Evolutionary conservation across 495 filamentous ascomycete species (phyloP).

Genomic region (Acidomyces sp.): DNA sequence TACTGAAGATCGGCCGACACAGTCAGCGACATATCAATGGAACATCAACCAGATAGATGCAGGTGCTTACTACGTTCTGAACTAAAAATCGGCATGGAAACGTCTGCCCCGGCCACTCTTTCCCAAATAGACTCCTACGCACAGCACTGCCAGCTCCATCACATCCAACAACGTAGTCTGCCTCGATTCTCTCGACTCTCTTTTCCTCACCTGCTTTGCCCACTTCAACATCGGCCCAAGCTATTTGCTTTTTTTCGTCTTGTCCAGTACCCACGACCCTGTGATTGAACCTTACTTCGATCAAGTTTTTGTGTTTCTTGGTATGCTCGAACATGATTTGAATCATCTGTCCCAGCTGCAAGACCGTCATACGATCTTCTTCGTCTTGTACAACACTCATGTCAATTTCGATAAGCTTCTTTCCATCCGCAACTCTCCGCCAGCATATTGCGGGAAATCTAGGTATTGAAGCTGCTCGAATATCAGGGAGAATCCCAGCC

Average conservation of each 20-base stretch:
- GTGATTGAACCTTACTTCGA: slow-evolving; percentile 17
- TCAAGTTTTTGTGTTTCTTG: slow-evolving; percentile 7
- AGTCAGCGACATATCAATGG: too few relatives aligned
- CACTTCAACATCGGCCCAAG: slow-evolving; percentile 17
- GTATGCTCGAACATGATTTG: slow-evolving; percentile 19
- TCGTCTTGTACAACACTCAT: slow-evolving; percentile 13
- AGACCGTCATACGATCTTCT: slow-evolving; percentile 16
- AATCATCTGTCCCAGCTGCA: slow-evolving; percentile 15
- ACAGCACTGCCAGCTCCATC: slow-evolving; percentile 15
- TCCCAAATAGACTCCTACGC: slow-evolving; percentile 11
- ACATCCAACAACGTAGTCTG: slow-evolving; percentile 10
- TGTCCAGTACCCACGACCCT: slow-evolving; percentile 8
- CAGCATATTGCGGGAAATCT: slow-evolving; percentile 11
- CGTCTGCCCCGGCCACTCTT: slow-evolving; percentile 14
- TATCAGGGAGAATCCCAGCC: slow-evolving; percentile 13
- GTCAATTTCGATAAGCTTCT: slow-evolving; percentile 16
- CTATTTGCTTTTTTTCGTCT: slow-evolving; percentile 2
- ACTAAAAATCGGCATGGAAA: slow-evolving; percentile 14
- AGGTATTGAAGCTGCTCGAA: slow-evolving; percentile 15
- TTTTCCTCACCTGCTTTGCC: slow-evolving; percentile 7
- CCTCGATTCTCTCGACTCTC: background rate
- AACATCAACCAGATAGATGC: too few relatives aligned
- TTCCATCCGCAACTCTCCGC: slow-evolving; percentile 9
- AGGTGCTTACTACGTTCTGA: too few relatives aligned
- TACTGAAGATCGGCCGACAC: too few relatives aligned